Evolutionary conservation across 495 filamentous ascomycete genomes (phyloP).

Genomic region (Penicillium malachiteum): DNA sequence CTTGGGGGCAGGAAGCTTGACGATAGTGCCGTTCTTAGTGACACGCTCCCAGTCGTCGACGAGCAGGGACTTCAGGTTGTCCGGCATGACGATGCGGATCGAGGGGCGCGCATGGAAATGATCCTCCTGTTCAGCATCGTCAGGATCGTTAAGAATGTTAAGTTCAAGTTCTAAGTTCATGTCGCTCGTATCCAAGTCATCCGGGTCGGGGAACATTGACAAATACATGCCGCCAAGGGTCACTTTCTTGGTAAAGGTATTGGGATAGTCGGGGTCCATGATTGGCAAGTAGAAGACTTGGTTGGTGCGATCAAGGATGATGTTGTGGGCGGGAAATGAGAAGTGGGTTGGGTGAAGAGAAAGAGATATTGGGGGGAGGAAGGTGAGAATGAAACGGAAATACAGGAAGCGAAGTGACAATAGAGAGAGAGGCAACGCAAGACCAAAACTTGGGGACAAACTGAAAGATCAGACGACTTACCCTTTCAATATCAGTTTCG

Average conservation of each 20-base stretch:
- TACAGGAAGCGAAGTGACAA: neutral
- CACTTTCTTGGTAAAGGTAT: too few relatives aligned
- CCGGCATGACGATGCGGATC: conserved; percentile 75
- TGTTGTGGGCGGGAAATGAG: conserved; percentile 7
- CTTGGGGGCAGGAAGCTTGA: conserved; percentile 72
- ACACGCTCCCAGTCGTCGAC: conserved; percentile 99
- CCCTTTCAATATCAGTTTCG: conserved; percentile 85
- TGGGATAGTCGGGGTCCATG: too few relatives aligned
- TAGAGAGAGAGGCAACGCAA: neutral
- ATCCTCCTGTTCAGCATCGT: conserved; percentile 67
- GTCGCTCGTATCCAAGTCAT: too few relatives aligned
- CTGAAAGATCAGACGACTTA: conserved; percentile 43
- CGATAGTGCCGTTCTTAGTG: conserved; percentile 87
- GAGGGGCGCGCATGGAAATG: conserved; percentile 74
- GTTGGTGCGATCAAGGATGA: conserved; percentile 2
- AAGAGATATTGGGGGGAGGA: neutral
- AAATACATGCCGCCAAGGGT: too few relatives aligned
- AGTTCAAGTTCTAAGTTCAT: too few relatives aligned
- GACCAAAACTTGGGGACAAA: neutral
- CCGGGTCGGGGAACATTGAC: too few relatives aligned
- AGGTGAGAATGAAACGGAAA: neutral
- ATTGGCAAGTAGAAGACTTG: neutral
- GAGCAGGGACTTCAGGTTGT: conserved; percentile 81
- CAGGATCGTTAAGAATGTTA: neutral
- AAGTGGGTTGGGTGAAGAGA: neutral